phyloP scores from a whole-genome alignment of 2,329 filamentous ascomycete genomes.

The Penicillium sp. region DNA sequence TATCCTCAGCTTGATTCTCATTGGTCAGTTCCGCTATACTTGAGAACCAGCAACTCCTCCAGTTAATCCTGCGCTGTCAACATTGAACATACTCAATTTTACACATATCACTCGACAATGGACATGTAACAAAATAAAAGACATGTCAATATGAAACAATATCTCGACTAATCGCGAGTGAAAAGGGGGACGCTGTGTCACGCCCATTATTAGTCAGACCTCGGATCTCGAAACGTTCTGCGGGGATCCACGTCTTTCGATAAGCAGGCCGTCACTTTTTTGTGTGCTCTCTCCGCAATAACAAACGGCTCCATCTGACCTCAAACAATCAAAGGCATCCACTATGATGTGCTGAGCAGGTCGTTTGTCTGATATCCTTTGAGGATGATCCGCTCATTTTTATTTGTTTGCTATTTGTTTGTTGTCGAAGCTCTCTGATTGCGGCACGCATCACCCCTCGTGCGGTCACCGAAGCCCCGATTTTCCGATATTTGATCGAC shows the following conservation, averaged over 20 bases:
- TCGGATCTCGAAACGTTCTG: constrained; percentile 21
- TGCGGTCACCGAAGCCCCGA: too few relatives aligned
- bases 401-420: neutral
- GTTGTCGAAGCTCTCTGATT: neutral
- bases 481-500: neutral
- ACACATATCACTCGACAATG: neutral
- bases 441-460: neutral
- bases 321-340: neutral
- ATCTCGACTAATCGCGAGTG: neutral
- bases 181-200: neutral
- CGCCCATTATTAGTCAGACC: constrained; percentile 19
- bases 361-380: neutral
- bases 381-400: neutral
- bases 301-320: neutral
- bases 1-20: neutral
- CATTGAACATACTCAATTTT: neutral
- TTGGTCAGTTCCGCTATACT: neutral
- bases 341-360: neutral
- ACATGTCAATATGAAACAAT: neutral
- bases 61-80: neutral
- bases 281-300: neutral
- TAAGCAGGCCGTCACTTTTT: neutral
- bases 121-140: neutral
- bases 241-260: constrained; percentile 34
- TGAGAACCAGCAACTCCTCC: neutral